Evolutionary conservation across 257 asterid genomes (phyloP).

Genomic region (Sherardia arvensis): DNA sequence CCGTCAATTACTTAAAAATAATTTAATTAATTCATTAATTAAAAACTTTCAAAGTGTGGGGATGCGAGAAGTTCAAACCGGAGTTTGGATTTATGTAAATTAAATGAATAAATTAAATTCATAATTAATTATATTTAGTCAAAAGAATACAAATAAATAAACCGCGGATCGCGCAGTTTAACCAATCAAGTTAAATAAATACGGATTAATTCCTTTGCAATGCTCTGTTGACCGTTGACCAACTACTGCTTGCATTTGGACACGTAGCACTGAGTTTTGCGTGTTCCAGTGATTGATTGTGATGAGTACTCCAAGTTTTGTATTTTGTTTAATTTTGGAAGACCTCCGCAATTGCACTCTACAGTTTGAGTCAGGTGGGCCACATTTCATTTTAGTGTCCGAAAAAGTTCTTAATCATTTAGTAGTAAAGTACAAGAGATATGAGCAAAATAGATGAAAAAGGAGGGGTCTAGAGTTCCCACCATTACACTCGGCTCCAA

Average conservation of each 20-base stretch:
- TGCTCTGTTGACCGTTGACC: not conserved
- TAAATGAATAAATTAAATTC: too few relatives aligned
- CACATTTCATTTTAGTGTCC: not conserved
- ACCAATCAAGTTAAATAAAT: too few relatives aligned
- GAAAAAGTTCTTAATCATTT: not conserved
- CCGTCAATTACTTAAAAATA: too few relatives aligned
- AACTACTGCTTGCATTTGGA: not conserved
- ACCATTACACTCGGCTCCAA: not conserved
- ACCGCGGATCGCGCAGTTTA: too few relatives aligned
- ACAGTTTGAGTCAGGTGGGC: not conserved
- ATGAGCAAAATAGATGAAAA: conserved; percentile 1
- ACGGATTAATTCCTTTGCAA: too few relatives aligned
- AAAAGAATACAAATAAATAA: too few relatives aligned
- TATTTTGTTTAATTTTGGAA: not conserved
- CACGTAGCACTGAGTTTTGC: not conserved
- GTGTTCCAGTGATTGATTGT: not conserved
- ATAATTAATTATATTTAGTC: too few relatives aligned
- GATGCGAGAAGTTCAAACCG: too few relatives aligned
- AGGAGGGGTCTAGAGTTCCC: conserved; percentile 1
- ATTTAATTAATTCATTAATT: too few relatives aligned
- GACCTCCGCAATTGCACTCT: not conserved
- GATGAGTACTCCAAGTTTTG: not conserved
- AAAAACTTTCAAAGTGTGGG: too few relatives aligned
- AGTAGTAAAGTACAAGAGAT: not conserved
- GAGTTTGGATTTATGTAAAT: too few relatives aligned